phyloP scores from a whole-genome alignment of 305 asterid genomes.

The Fraxinus albicans region DNA sequence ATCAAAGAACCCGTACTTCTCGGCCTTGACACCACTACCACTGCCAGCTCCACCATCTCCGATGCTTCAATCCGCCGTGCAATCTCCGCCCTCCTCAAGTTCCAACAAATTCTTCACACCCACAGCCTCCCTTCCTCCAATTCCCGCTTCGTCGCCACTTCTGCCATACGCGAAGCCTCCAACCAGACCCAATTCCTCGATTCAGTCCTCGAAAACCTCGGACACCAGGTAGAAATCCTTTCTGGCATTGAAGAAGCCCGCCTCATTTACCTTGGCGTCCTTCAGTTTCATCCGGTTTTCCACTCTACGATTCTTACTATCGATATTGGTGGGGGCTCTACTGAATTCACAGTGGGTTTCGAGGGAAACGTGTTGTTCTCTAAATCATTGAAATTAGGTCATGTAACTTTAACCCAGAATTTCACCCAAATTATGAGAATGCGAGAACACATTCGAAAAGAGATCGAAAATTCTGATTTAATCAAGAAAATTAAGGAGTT shows the following conservation, averaged over 20 bases:
- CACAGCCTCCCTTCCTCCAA: constrained; percentile 45
- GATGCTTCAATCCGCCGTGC: constrained; percentile 46
- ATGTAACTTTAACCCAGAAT: constrained; percentile 52
- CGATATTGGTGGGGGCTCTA: constrained; percentile 87
- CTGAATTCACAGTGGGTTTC: constrained; percentile 64
- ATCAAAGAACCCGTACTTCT: constrained; percentile 64
- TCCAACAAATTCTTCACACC: constrained; percentile 38
- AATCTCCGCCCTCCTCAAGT: constrained; percentile 43
- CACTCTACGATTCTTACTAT: constrained; percentile 51
- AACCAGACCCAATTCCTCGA: constrained; percentile 51
- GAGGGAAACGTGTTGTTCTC: constrained; percentile 52
- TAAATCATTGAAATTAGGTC: constrained; percentile 64
- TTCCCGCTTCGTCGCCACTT: constrained; percentile 76
- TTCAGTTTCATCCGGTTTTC: constrained; percentile 59
- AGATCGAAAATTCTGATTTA: constrained; percentile 43
- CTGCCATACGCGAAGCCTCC: constrained; percentile 84
- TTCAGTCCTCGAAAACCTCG: constrained; percentile 38
- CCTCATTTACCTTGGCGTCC: constrained; percentile 64
- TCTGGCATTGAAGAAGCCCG: constrained; percentile 80
- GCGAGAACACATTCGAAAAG: constrained; percentile 49
- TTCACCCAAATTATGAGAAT: constrained; percentile 34
- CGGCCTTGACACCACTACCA: constrained; percentile 56
- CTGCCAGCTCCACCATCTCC: constrained; percentile 49
- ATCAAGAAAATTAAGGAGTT: constrained; percentile 43
- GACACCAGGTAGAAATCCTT: constrained; percentile 47